Conservation (phyloP, 495 filamentous ascomycete species). For the Astrothelium subdiscretum region DNA sequence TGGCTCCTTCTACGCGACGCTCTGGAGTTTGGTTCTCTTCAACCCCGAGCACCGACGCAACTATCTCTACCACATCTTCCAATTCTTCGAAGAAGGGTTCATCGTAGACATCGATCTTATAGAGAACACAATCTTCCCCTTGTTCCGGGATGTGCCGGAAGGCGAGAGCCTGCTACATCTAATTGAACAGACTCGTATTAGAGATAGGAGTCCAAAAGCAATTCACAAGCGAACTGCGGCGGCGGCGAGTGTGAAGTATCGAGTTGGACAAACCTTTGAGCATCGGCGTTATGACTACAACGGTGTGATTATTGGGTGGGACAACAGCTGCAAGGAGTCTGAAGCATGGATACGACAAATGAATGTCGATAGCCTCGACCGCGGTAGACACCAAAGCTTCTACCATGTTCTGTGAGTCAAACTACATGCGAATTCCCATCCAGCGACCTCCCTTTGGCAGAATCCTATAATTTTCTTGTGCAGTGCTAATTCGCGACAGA, state of each 20-base stretch:
- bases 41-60: slow-evolving; percentile 38
- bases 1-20: slow-evolving; percentile 58
- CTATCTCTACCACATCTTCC: slow-evolving; percentile 54
- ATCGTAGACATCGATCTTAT: slow-evolving; percentile 53
- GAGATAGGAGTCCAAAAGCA: slow-evolving; percentile 30
- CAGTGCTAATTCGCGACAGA: slow-evolving; percentile 27
- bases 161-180: slow-evolving; percentile 35
- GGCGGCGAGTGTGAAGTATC: slow-evolving; percentile 45
- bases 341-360: slow-evolving; percentile 47
- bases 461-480: too few relatives aligned
- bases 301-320: slow-evolving; percentile 82
- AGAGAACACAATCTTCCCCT: slow-evolving; percentile 51
- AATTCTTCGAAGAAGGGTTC: slow-evolving; percentile 51
- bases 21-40: slow-evolving; percentile 60
- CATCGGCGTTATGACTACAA: slow-evolving; percentile 72
- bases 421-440: neutral
- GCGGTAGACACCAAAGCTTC: slow-evolving; percentile 63
- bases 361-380: slow-evolving; percentile 47
- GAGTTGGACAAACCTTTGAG: slow-evolving; percentile 72
- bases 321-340: slow-evolving; percentile 46
- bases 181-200: slow-evolving; percentile 1
- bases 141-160: slow-evolving; percentile 35
- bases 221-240: slow-evolving; percentile 30
- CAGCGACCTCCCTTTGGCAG: neutral
- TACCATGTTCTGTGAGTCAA: slow-evolving; percentile 70